These are phyloP conservation scores for Penicillium sp. DNA, from an alignment of 2,329 filamentous ascomycete genomes.

Conservation along the genomic window DNA sequence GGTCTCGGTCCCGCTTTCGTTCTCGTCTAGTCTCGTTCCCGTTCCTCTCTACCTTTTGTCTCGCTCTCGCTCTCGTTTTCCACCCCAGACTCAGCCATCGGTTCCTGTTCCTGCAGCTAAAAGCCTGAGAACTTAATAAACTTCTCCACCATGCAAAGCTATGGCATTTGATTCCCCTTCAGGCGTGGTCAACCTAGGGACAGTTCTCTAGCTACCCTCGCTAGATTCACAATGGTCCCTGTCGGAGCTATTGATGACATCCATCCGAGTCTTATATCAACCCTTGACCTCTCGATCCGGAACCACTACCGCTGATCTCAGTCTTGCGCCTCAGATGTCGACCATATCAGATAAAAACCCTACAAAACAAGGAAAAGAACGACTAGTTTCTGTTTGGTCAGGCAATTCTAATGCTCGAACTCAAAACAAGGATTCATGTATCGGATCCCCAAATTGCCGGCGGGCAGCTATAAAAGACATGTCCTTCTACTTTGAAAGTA, in stretches of 20 bases:
- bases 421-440: not conserved
- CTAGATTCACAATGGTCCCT: not conserved
- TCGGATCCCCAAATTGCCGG: not conserved
- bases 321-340: not conserved
- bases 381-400: not conserved
- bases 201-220: not conserved
- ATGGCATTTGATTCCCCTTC: not conserved
- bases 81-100: not conserved
- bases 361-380: not conserved
- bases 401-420: too few relatives aligned
- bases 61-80: conserved; percentile 3
- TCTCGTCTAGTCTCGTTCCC: not conserved
- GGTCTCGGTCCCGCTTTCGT: not conserved
- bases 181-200: too few relatives aligned
- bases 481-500: not conserved
- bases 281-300: not conserved
- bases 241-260: not conserved
- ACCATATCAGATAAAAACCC: not conserved
- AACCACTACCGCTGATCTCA: not conserved
- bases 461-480: not conserved
- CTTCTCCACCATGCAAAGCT: not conserved
- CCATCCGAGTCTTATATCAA: not conserved
- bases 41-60: not conserved
- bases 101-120: not conserved
- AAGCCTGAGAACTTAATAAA: not conserved